phyloP scores from a whole-genome alignment of 306 rosid species.

The Acacia crassicarpa region DNA sequence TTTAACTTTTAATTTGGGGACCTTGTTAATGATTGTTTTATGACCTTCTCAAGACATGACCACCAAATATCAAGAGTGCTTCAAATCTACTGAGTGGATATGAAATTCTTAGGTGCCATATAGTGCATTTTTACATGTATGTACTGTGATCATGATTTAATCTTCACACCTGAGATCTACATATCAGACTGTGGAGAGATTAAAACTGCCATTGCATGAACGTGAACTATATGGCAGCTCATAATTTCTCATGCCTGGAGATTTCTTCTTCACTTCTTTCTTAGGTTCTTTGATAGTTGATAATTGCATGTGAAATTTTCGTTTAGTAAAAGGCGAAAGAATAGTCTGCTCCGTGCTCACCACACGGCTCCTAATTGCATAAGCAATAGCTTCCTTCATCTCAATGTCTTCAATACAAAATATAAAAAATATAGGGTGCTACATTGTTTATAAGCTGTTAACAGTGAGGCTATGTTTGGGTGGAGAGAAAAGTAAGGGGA shows the following conservation, averaged over 20 bases:
- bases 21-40: not conserved
- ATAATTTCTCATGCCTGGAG: not conserved
- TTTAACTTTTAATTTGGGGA: not conserved
- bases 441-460: not conserved
- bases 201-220: not conserved
- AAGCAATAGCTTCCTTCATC: not conserved
- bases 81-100: not conserved
- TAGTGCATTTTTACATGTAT: not conserved
- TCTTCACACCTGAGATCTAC: not conserved
- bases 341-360: conserved; percentile 50
- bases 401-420: not conserved
- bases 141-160: not conserved
- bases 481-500: too few relatives aligned
- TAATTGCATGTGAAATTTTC: not conserved
- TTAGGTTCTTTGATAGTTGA: not conserved
- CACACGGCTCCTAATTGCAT: conserved; percentile 32
- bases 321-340: conserved; percentile 75
- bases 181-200: not conserved
- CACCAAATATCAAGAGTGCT: not conserved
- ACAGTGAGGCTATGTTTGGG: too few relatives aligned
- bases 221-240: not conserved
- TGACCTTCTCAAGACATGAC: not conserved
- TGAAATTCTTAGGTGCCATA: not conserved
- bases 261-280: not conserved
- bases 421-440: not conserved